A percentile compares a stretch with the other conserved stretches of the same genome.
These are phyloP conservation scores for Metroxylon sagu DNA, from an alignment of 176 grass and related monocot species.

Conservation along the genomic window DNA sequence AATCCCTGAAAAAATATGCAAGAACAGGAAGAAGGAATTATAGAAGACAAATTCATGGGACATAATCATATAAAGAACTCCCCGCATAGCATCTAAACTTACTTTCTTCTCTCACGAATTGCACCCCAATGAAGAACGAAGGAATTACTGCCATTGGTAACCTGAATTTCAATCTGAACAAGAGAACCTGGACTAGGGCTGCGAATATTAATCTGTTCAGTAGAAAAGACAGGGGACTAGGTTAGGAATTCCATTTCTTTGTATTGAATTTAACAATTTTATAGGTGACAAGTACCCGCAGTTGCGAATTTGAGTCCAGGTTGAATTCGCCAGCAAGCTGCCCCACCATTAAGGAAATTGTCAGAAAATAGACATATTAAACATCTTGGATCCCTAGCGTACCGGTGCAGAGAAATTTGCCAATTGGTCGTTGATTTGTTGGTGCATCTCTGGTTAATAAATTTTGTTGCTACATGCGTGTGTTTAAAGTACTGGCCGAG, in stretches of 20 bases:
- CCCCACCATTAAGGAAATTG: not conserved
- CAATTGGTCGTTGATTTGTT: too few relatives aligned
- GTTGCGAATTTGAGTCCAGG: constrained; percentile 66
- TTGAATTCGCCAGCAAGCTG: constrained; percentile 59
- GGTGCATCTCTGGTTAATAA: too few relatives aligned
- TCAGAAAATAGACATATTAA: constrained; percentile 14
- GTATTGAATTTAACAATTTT: constrained; percentile 9
- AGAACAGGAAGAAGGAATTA: constrained; percentile 2
- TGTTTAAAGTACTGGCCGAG: too few relatives aligned
- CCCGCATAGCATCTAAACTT: constrained; percentile 7
- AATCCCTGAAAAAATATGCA: constrained; percentile 46
- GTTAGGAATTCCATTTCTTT: constrained; percentile 2
- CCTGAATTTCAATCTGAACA: constrained; percentile 42
- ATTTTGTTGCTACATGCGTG: too few relatives aligned
- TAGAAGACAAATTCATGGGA: not conserved
- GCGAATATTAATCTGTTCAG: constrained; percentile 47
- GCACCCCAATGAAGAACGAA: constrained; percentile 86
- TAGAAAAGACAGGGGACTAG: not conserved
- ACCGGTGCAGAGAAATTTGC: too few relatives aligned
- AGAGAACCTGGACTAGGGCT: constrained; percentile 23
- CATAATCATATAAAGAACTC: not conserved
- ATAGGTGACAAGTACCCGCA: constrained; percentile 40
- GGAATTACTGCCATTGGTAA: constrained; percentile 47
- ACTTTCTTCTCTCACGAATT: constrained; percentile 45
- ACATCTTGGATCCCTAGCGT: too few relatives aligned